Conservation (phyloP, 768 basidiomycete species). For the Boletus bicolor region DNA sequence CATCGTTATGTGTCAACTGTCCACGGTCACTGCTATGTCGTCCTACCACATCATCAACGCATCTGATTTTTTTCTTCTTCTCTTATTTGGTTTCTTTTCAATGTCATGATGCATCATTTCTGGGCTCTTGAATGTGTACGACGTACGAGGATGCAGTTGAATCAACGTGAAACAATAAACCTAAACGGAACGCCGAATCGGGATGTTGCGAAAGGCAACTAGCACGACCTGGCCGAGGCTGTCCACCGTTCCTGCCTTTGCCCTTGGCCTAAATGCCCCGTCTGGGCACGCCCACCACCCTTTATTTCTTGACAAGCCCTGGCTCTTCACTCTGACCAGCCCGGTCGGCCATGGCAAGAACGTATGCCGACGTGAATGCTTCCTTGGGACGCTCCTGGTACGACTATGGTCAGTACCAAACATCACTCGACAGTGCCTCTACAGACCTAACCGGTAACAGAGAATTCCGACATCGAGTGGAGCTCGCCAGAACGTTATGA, state of each 20-base stretch:
- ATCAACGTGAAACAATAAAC: not conserved
- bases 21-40: conserved; percentile 26
- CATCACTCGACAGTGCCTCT: not conserved
- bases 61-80: conserved; percentile 10
- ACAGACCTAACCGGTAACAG: conserved; percentile 27
- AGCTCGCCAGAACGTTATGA: conserved; percentile 66
- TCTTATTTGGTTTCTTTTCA: conserved; percentile 7
- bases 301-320: conserved; percentile 13
- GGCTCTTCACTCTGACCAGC: conserved; percentile 16
- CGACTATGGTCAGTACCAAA: conserved; percentile 49
- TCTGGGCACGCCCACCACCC: conserved; percentile 17
- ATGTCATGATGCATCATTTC: conserved; percentile 20
- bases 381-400: conserved; percentile 58
- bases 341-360: conserved; percentile 39
- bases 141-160: not conserved
- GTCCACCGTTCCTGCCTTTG: conserved; percentile 11
- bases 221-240: conserved; percentile 17
- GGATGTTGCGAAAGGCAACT: conserved; percentile 3
- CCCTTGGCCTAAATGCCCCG: conserved; percentile 28
- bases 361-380: conserved; percentile 58
- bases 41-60: conserved; percentile 23
- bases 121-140: not conserved
- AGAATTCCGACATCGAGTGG: conserved; percentile 62
- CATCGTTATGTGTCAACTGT: conserved; percentile 26
- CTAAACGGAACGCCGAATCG: conserved; percentile 1